Conservation (phyloP, 805 yeast species). For the Zygoascus ofunaensis region DNA sequence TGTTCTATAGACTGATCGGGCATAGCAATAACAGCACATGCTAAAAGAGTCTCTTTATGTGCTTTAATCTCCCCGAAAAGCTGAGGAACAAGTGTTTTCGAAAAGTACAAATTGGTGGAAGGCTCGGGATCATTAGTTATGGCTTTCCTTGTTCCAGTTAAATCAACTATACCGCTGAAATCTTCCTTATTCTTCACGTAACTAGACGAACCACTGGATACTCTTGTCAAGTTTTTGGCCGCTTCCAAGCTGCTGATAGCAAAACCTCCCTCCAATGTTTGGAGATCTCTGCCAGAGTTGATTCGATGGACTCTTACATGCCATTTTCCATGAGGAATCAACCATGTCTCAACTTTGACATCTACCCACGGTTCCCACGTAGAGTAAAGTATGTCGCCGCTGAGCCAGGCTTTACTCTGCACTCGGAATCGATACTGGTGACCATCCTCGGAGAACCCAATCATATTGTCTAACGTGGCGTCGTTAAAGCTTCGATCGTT, state of each 20-base stretch:
- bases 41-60: conserved; percentile 2
- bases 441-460: conserved; percentile 18
- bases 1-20: conserved; percentile 2
- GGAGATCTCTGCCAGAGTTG: conserved; percentile 4
- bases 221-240: background rate
- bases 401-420: conserved; percentile 3
- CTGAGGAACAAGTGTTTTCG: conserved; percentile 13
- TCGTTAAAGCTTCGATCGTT: conserved; percentile 6
- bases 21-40: conserved; percentile 8
- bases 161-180: conserved; percentile 8
- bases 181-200: conserved; percentile 6
- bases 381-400: conserved; percentile 10
- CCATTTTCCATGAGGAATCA: conserved; percentile 16
- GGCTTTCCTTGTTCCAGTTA: conserved; percentile 2
- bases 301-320: conserved; percentile 18
- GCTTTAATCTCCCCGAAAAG: conserved; percentile 8
- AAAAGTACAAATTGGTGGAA: conserved; percentile 8
- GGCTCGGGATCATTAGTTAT: conserved; percentile 10
- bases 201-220: background rate
- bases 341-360: conserved; percentile 18
- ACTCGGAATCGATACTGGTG: conserved; percentile 10
- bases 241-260: conserved; percentile 3
- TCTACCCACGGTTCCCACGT: conserved; percentile 17
- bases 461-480: conserved; percentile 16
- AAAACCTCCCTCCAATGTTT: conserved; percentile 17